Base-by-base conservation (phyloP, 495 filamentous ascomycete species). In the Chlorociboria aeruginascens region DNA sequence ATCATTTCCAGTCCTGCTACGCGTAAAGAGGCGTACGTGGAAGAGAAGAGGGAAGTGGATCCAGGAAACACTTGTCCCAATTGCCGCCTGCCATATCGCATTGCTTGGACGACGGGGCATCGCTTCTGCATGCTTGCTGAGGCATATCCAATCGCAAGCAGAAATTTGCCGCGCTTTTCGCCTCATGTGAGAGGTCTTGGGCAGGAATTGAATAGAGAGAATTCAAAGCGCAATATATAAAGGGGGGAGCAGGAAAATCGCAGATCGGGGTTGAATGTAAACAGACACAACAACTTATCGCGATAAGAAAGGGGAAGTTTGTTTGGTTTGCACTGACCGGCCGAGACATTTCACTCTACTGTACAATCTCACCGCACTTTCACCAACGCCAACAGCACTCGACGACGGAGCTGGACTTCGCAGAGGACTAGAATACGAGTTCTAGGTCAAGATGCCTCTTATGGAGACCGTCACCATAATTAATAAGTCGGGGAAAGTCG, bases 401-500 rank as follows among this genome's bases (percentile, higher is more conserved):
- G 8, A 16, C n/a, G 14, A n/a, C 43, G 56, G 55, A 58, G 48
- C 52, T 48, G 55, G 54, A 40, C 54, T 57, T 57, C 54, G 46
- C 48, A 38, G 12, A 31, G 30, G 6, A 12, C 34, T 42, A 40
- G 31, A 42, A 9, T 29, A 46, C 33, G 45, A 47, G 46, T 38
- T 49, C 52, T 29, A 8, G n/a, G 20, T 25, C 58, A 68, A 65
- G 9, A 73, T 77, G 69, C 58, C 70, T 54, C 37, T 63, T 46
- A 67, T 67, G 48, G 70, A 95, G 67, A 86, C 86, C 35, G 82
- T 95, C 58, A 86, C 86, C 46, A 85, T 95, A 47, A 78, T 95
- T 65, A 89, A 95, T 69, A 85, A 83, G 59, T 93, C 88, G 49
- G 87, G 87, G 49, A 90, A 95, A 72, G 79, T 93, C 8, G 85